Base-by-base conservation (phyloP, 2,329 filamentous ascomycete species). In the Ambrosiella xylebori region DNA sequence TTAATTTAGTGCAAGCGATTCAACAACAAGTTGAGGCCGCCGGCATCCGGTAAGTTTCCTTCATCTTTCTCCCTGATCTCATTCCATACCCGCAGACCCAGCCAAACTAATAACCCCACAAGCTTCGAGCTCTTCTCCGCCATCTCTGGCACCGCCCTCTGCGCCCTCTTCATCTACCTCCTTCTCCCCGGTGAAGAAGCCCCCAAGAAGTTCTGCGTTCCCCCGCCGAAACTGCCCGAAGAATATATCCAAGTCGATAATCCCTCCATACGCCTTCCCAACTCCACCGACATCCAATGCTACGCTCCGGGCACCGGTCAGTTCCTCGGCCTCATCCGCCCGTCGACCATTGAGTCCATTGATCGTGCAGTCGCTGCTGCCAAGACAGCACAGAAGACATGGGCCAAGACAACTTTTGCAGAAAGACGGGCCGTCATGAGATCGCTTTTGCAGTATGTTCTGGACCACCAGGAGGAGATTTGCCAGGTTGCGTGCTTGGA, bases 271-370 rank as follows among this genome's bases (percentile, higher is more conserved):
- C 85, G 83, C 71, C 75, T 79, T n/a, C 68, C 79, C 1, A 82
- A 81, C 13, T 81, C 81, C 44, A 77, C 78, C 1, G 78, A 82
- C 7, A 83, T 94, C 61, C 86, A 88, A 71, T 94, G 88, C 71
- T 93, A 93, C 69, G 86, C 85, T 49, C 93, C 93, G 1, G 91
- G 91, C 1, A 96, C 89, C 27, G 93, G 93, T 62, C 79, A 86
- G 65, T 79, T 88, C 61, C 81, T 98, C 35, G 89, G 88, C 57
- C 76, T 80, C 63, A 76, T 91, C 69, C 87, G 86, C 68, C 87
- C 91, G 15, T 81, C 83, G 7, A 89, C 87, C 0, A 73, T 81
- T 1, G 81, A 82, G 59, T 85, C 81, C 61, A 88, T 98, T 66
- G 88, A 98, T 69, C 76, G 81, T 61, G 83, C 84, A 36, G 80